phyloP scores from a whole-genome alignment of 129 eudicot species.

The Tanacetum coccineum region DNA sequence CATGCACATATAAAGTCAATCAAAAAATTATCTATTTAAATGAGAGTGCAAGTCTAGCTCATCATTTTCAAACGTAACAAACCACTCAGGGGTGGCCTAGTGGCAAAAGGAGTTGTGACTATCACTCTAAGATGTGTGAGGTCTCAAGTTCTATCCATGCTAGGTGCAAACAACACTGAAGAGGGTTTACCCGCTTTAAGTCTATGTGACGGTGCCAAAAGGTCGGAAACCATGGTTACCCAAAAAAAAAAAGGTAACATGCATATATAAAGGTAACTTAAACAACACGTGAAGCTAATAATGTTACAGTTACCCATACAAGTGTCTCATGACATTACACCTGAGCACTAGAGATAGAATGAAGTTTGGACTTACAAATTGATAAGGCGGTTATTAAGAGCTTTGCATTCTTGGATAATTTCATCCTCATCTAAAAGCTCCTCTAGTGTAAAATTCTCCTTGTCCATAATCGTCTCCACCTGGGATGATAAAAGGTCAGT shows the following conservation, averaged over 20 bases:
- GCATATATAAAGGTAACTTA: neutral
- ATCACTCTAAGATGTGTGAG: too few species aligned
- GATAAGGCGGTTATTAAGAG: slow-evolving; percentile 87
- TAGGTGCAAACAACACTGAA: too few species aligned
- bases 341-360: slow-evolving; percentile 13
- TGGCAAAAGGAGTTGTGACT: too few species aligned
- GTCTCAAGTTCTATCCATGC: too few species aligned
- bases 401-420: slow-evolving; percentile 97
- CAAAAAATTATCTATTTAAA: too few species aligned
- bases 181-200: too few species aligned
- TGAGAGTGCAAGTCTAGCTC: too few species aligned
- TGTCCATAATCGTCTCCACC: slow-evolving; percentile 94
- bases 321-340: slow-evolving; percentile 5
- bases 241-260: too few species aligned
- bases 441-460: slow-evolving; percentile 74
- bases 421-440: slow-evolving; percentile 97
- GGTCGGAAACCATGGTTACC: neutral
- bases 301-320: neutral
- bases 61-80: too few species aligned
- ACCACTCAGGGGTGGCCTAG: too few species aligned
- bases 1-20: too few species aligned
- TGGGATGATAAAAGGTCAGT: slow-evolving; percentile 25
- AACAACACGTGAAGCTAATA: slow-evolving; percentile 13
- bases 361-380: slow-evolving; percentile 51
- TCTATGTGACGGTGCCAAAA: neutral